These are phyloP conservation scores for Phytophthora colocasiae DNA, from an alignment of 352 stramenopile genomes.

Conservation along the genomic window DNA sequence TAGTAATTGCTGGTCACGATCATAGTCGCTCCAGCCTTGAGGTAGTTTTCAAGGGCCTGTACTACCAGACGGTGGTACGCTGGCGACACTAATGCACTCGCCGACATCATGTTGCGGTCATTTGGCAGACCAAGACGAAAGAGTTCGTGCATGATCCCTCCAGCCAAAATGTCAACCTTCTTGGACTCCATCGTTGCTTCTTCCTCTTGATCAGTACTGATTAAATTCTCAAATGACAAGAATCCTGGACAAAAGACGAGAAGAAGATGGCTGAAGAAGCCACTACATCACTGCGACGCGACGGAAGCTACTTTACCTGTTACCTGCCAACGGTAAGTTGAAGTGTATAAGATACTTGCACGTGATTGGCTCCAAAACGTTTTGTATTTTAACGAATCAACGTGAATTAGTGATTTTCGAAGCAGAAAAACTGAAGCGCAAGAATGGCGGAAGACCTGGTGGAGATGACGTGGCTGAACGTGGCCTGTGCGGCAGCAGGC, in stretches of 20 bases:
- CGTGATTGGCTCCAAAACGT: slow-evolving; percentile 6
- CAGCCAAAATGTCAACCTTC: slow-evolving; percentile 72
- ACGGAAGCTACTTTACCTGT: background rate
- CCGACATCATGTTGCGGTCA: slow-evolving; percentile 92
- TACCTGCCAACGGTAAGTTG: slow-evolving; percentile 20
- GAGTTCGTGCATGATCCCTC: slow-evolving; percentile 90
- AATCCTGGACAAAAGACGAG: background rate
- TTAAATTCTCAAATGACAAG: slow-evolving; percentile 28
- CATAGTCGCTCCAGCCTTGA: slow-evolving; percentile 78
- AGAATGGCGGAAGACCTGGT: slow-evolving; percentile 29
- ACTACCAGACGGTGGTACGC: slow-evolving; percentile 76
- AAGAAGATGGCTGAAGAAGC: slow-evolving; percentile 14
- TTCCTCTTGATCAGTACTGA: background rate
- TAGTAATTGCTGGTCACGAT: slow-evolving; percentile 92
- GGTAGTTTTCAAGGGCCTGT: slow-evolving; percentile 75
- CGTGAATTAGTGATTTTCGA: slow-evolving; percentile 8
- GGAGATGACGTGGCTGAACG: slow-evolving; percentile 51
- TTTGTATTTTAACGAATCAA: slow-evolving; percentile 19
- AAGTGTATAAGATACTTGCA: slow-evolving; percentile 12
- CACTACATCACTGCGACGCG: slow-evolving; percentile 31
- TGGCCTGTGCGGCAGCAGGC: slow-evolving; percentile 37
- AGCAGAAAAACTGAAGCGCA: slow-evolving; percentile 16
- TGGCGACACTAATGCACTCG: slow-evolving; percentile 74
- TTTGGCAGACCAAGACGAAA: slow-evolving; percentile 85
- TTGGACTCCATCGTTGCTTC: slow-evolving; percentile 30